Conservation (phyloP, 192 early-diverging fungal species). For the Dissophora globulifera region DNA sequence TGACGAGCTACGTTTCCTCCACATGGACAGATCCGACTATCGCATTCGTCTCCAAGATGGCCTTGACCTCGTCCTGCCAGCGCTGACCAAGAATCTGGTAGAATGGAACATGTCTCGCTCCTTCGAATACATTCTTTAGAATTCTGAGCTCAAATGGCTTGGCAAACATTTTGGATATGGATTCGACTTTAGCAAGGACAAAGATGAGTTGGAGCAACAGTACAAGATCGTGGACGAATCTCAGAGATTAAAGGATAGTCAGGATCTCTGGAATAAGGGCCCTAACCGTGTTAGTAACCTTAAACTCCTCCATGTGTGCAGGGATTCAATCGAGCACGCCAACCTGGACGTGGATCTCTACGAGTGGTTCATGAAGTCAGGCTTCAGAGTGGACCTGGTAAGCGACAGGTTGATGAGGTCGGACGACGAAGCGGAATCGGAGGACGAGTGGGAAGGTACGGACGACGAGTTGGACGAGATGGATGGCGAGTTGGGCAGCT, state of each 20-base stretch:
- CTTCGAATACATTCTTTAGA: not conserved
- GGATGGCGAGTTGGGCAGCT: too few species aligned
- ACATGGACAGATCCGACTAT: slow-evolving; percentile 17
- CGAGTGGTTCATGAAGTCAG: slow-evolving; percentile 33
- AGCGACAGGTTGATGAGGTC: too few species aligned
- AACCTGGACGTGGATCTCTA: not conserved
- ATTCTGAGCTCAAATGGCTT: slow-evolving; percentile 11
- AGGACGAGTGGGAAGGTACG: not conserved
- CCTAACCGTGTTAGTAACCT: not conserved
- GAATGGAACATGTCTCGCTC: not conserved
- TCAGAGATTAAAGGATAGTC: too few species aligned
- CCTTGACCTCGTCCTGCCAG: slow-evolving; percentile 12
- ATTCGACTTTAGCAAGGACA: not conserved
- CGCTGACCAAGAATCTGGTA: not conserved
- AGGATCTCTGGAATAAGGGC: too few species aligned
- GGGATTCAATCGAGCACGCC: not conserved
- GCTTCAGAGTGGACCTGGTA: too few species aligned
- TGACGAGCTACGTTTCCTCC: not conserved
- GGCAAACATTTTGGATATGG: slow-evolving; percentile 20
- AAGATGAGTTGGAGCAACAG: not conserved
- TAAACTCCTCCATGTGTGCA: not conserved
- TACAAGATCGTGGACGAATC: too few species aligned
- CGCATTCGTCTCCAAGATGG: slow-evolving; percentile 19
- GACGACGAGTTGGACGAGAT: too few species aligned
- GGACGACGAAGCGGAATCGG: too few species aligned